Conservation (phyloP, 2,329 filamentous ascomycete genomes). For the Botryotinia globosa region DNA sequence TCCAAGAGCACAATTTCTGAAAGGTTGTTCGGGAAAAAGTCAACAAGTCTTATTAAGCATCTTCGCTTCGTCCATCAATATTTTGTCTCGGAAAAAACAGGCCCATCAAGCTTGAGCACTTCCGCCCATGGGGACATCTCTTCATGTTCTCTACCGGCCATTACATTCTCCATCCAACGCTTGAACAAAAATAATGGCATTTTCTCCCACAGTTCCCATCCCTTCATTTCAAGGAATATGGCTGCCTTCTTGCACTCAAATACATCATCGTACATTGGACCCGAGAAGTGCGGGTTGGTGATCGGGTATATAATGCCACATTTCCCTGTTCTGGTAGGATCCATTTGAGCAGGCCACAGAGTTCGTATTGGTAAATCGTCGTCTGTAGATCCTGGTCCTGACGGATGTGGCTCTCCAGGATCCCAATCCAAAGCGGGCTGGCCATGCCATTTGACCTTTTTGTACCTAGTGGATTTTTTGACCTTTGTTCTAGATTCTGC, state of each 20-base stretch:
- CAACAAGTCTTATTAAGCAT: neutral
- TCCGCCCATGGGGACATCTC: neutral
- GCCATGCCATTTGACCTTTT: slow-evolving; percentile 1
- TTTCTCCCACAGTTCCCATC: neutral
- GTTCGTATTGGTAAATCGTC: neutral
- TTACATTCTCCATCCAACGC: slow-evolving; percentile 11
- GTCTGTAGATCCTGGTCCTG: neutral
- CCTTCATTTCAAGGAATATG: neutral
- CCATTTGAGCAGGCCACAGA: slow-evolving; percentile 11
- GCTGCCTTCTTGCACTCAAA: neutral
- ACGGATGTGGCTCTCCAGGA: neutral
- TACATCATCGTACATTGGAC: neutral
- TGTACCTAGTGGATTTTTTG: neutral
- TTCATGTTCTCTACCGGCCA: neutral
- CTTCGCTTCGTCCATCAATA: neutral
- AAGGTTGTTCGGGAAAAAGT: neutral
- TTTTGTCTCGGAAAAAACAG: neutral
- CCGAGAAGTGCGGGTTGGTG: neutral
- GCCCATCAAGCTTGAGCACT: neutral
- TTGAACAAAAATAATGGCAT: neutral
- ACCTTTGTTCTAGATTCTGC: slow-evolving; percentile 12
- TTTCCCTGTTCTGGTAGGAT: neutral
- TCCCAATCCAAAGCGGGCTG: neutral
- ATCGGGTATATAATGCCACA: slow-evolving; percentile 5
- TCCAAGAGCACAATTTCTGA: neutral